These are phyloP conservation scores for Lycium barbarum DNA, from an alignment of 257 asterid genomes.

Conservation along the genomic window DNA sequence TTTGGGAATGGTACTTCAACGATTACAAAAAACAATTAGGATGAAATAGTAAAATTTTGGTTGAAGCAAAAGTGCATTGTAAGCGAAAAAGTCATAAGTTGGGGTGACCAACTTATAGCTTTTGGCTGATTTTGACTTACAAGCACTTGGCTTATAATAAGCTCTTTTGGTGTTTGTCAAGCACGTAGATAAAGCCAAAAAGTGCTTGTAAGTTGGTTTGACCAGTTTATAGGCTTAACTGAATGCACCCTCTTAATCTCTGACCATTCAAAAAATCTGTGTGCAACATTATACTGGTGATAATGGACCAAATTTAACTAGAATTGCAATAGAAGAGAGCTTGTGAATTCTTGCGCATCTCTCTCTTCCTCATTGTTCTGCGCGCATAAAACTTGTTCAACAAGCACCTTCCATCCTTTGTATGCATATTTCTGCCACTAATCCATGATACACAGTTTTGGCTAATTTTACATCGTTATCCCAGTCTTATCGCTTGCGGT, in stretches of 20 bases:
- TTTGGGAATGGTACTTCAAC: conserved; percentile 2
- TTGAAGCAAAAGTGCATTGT: neutral
- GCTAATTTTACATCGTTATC: conserved; percentile 13
- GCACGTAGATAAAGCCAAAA: neutral
- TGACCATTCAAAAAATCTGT: neutral
- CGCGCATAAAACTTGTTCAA: neutral
- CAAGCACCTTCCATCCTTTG: neutral
- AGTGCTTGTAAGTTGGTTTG: neutral
- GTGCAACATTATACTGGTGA: conserved; percentile 18
- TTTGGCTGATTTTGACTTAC: conserved; percentile 14
- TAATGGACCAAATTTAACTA: conserved; percentile 18
- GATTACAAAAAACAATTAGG: neutral
- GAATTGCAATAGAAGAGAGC: neutral
- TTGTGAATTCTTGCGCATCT: conserved; percentile 8
- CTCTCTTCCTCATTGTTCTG: neutral
- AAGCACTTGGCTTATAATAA: conserved; percentile 7
- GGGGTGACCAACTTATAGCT: neutral
- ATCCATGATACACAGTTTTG: neutral
- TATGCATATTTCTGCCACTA: conserved; percentile 21
- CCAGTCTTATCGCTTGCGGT: conserved; percentile 11
- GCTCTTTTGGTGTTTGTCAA: neutral
- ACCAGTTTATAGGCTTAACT: neutral
- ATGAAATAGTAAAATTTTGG: neutral
- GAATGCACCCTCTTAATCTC: neutral
- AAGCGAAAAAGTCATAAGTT: neutral